Percentiles rank a stretch among this genome's conserved stretches.
Conservation (phyloP, 192 early-diverging fungal genomes). For the Cladochytrium replicatum region DNA sequence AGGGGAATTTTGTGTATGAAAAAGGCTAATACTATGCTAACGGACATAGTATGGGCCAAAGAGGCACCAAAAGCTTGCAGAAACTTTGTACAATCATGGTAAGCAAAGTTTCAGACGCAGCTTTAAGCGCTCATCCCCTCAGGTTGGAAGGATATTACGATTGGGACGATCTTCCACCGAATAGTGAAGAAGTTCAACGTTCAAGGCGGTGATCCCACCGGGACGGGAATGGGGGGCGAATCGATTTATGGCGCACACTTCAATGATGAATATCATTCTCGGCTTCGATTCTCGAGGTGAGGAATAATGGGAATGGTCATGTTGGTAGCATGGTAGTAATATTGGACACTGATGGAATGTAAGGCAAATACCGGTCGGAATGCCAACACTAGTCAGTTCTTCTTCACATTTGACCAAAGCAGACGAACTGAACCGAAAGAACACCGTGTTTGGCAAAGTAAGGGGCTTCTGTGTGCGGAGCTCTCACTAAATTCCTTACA, state of each 20-base stretch:
- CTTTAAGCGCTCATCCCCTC: background rate
- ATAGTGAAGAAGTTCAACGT: conserved; percentile 83
- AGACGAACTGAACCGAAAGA: conserved; percentile 74
- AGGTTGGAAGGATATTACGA: conserved; percentile 84
- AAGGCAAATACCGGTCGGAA: conserved; percentile 68
- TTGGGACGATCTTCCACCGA: conserved; percentile 80
- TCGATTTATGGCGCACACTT: conserved; percentile 71
- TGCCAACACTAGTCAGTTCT: conserved; percentile 87
- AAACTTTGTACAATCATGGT: conserved; percentile 90
- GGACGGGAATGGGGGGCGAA: conserved; percentile 71
- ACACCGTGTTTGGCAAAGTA: conserved; percentile 90
- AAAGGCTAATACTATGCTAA: no score
- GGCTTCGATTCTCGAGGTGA: conserved; percentile 77
- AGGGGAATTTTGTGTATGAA: no score
- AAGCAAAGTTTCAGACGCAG: background rate
- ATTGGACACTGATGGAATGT: no score
- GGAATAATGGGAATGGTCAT: conserved; percentile 72
- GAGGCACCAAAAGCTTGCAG: conserved; percentile 81
- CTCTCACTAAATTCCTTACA: background rate
- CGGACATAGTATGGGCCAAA: conserved; percentile 87
- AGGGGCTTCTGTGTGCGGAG: background rate
- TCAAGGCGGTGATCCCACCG: conserved; percentile 92
- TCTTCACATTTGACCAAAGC: conserved; percentile 82
- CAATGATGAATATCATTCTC: conserved; percentile 91
- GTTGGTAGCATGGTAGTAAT: background rate